Evolutionary conservation across 306 rosid species (phyloP).

Genomic region (Sindora glabra): DNA sequence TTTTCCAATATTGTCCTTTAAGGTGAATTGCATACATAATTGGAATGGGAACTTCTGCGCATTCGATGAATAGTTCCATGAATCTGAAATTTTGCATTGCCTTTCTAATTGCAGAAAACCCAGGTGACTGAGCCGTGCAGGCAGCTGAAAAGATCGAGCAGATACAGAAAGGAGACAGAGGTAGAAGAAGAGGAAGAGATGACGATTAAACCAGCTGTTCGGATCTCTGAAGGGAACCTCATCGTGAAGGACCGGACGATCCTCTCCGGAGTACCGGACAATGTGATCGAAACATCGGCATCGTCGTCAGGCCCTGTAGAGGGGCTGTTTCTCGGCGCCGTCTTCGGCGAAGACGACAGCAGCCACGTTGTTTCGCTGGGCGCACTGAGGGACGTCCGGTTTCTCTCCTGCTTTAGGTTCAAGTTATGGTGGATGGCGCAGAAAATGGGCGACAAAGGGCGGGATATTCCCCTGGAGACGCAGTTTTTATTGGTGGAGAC

Average conservation of each 20-base stretch:
- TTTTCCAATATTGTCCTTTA: constrained; percentile 9
- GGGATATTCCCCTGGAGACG: constrained; percentile 76
- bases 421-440: constrained; percentile 99
- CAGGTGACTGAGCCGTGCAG: background rate
- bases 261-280: constrained; percentile 41
- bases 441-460: constrained; percentile 69
- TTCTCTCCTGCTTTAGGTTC: constrained; percentile 56
- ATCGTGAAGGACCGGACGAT: constrained; percentile 43
- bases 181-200: constrained; percentile 15
- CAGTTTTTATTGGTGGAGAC: constrained; percentile 78
- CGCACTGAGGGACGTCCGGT: constrained; percentile 32
- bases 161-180: background rate
- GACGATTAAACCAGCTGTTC: constrained; percentile 47
- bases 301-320: constrained; percentile 37
- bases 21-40: constrained; percentile 15
- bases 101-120: constrained; percentile 13
- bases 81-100: background rate
- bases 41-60: no score
- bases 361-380: constrained; percentile 43
- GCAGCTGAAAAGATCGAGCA: background rate
- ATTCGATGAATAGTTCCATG: no score
- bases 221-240: constrained; percentile 35
- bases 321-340: constrained; percentile 39
- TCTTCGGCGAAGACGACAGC: constrained; percentile 23
- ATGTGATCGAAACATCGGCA: constrained; percentile 40